Conservation (phyloP, 2,329 filamentous ascomycete genomes). For the Sporothrix inflata region DNA sequence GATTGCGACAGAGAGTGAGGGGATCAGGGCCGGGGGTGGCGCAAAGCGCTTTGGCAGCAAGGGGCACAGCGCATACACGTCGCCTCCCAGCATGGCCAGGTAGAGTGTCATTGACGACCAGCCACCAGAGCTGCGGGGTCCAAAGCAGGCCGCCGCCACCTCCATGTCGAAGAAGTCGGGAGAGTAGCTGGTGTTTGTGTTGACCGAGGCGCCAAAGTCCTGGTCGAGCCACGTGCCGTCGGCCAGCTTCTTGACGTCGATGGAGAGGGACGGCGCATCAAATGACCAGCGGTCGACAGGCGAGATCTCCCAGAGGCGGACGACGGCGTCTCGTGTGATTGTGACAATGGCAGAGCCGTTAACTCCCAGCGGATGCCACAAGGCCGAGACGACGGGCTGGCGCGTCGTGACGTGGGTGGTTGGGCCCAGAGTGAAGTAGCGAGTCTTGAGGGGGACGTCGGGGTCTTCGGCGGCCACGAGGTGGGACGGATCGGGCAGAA, state of each 20-base stretch:
- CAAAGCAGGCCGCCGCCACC: slow-evolving; percentile 85
- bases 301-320: slow-evolving; percentile 89
- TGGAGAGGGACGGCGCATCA: slow-evolving; percentile 76
- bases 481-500: slow-evolving; percentile 80
- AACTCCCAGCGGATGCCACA: slow-evolving; percentile 93
- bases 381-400: slow-evolving; percentile 73
- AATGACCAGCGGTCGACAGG: slow-evolving; percentile 85
- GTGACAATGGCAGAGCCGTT: slow-evolving; percentile 83
- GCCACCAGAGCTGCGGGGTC: slow-evolving; percentile 67
- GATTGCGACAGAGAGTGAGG: slow-evolving; percentile 80
- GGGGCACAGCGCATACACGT: slow-evolving; percentile 91
- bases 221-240: slow-evolving; percentile 82
- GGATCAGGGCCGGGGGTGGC: slow-evolving; percentile 73
- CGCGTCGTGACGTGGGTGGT: slow-evolving; percentile 89
- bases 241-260: slow-evolving; percentile 86
- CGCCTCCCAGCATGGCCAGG: slow-evolving; percentile 92
- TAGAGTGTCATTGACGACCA: slow-evolving; percentile 98
- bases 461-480: slow-evolving; percentile 69
- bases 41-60: slow-evolving; percentile 87
- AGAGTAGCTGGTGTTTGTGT: slow-evolving; percentile 80
- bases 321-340: slow-evolving; percentile 82
- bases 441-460: slow-evolving; percentile 71
- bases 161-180: slow-evolving; percentile 93
- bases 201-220: slow-evolving; percentile 78
- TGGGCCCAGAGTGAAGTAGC: slow-evolving; percentile 88